Evolutionary conservation across 1,284 basidiomycete species (phyloP), one percentile per base, ranked within the genome.

Genomic region (Singerocomus inundabilis): DNA sequence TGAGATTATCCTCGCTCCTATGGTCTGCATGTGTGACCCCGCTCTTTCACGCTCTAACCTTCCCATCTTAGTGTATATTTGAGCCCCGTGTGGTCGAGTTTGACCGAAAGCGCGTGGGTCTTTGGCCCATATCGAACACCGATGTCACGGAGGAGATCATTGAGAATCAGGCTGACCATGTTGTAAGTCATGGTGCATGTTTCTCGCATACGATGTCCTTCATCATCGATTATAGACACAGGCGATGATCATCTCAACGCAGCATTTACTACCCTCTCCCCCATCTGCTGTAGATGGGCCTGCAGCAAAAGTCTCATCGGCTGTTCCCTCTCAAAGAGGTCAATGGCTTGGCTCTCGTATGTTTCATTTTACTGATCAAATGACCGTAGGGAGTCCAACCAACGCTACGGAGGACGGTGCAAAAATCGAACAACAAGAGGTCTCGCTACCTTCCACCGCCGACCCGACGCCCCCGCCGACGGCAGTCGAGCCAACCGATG

Each of bases 1-100:
- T 66, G 97, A 99, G 72, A 87, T 92, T 49, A 95, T 98, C 51
- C 75, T 99, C 32, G 93, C 94, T 0, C 92, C 96, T 1, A 92
- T 98, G 84, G 92, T 92, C 62, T 54, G 76, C 69, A 16, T 44
- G 39, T 48, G 26, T 4, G 31, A 21, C 44, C 32, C 43, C 41
- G 35, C 28, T 9, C 28, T 16, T 48, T 46, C 28, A 24, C 3
- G 10, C 44, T 18, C 46, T 65, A 31, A 57, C 37, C 25, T 21
- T 26, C 8, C 1, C 21, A 16, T 42, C 33, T 15, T 63, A 96
- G 92, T 87, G 88, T 61, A 76, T 98, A 38, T 99, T 99, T 59
- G 92, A 96, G 58, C 93, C 96, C 13, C 82, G 90, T 21, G 84
- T 97, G 35, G 87, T 98, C 54, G 89, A 96, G 58, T 94, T 95